Evolutionary conservation across 1,284 basidiomycete genomes (phyloP), one percentile per base, ranked within the genome.

Genomic region (Ustilago shanxiensis): DNA sequence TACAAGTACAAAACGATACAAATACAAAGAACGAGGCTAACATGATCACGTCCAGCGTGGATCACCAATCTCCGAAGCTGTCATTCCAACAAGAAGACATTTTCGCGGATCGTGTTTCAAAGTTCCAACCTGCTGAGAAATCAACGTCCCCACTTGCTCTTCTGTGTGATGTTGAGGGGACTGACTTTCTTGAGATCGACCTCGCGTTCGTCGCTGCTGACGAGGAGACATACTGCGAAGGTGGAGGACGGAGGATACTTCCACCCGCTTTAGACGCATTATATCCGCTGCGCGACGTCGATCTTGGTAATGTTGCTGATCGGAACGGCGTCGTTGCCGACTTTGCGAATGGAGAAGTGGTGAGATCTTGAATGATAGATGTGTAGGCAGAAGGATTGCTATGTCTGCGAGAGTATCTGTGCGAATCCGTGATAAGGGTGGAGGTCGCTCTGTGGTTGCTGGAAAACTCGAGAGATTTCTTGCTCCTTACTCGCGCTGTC

Each of bases 291-390:
- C 67, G 51, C 20, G 64, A 66, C 1, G 51, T 18, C 0, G 66
- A 59, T 8, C 72, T 52, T n/a, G 72, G 67, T 3, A 75, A 44
- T 5, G 72, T 75, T n/a, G 72, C 51, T 13, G 64, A 66, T 6
- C 66, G 61, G 24, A 60, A 64, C 26, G 70, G 70, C 16, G 59
- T 45, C 4, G 60, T n/a, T n/a, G 35, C 47, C 28, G 49, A 35
- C 9, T 59, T 49, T 0, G 66, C 51, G 16, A 63, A 70, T 3
- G 66, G 63, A 22, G 72, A 70, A 1, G 72, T 66, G 41, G 62
- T 52, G 28, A 76, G 47, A 18, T 76, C 73, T 5, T 61, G 47
- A 35, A 76, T 71, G 57, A 71, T 67, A 8, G 60, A 67, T 2
- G 58, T 39, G 56, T 65, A 70, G 10, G 63, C 64, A 14, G 47